Conservation (phyloP, 2,329 filamentous ascomycete genomes). For the Fusarium fracticaudum region DNA sequence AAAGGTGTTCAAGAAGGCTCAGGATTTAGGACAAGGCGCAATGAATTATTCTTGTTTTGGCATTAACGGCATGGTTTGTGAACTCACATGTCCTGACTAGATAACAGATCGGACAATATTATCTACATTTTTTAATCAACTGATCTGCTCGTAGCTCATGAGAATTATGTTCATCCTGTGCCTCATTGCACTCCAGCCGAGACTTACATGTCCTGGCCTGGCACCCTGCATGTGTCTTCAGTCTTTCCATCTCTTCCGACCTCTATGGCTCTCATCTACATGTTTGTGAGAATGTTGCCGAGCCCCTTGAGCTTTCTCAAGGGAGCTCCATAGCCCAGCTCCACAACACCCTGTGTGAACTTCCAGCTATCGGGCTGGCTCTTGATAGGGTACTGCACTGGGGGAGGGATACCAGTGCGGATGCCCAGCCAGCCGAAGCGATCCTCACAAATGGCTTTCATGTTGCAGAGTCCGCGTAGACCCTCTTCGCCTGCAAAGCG, state of each 20-base stretch:
- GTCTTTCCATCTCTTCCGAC: neutral
- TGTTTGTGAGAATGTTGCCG: constrained; percentile 55
- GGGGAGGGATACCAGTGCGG: constrained; percentile 80
- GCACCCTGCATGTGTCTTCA: neutral
- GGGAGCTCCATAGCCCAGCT: constrained; percentile 65
- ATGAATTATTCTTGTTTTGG: neutral
- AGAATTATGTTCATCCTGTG: neutral
- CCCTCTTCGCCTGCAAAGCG: constrained; percentile 93
- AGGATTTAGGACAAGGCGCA: constrained; percentile 6
- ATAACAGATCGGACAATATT: neutral
- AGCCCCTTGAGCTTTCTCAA: constrained; percentile 53
- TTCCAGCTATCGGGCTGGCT: constrained; percentile 72
- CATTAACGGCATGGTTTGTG: neutral
- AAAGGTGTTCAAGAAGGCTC: constrained; percentile 5
- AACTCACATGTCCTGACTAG: neutral
- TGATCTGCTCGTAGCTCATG: constrained; percentile 7
- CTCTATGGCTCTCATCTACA: constrained; percentile 37
- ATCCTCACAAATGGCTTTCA: constrained; percentile 88
- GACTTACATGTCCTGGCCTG: neutral
- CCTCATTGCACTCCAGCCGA: neutral
- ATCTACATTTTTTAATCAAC: neutral
- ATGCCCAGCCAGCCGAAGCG: constrained; percentile 68
- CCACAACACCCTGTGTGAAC: constrained; percentile 69
- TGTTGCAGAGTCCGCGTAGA: constrained; percentile 82
- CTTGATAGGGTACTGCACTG: constrained; percentile 82